A percentile compares a stretch with the other conserved stretches of the same genome.
phyloP scores from a whole-genome alignment of 768 basidiomycete genomes.

The Auriscalpium vulgare region DNA sequence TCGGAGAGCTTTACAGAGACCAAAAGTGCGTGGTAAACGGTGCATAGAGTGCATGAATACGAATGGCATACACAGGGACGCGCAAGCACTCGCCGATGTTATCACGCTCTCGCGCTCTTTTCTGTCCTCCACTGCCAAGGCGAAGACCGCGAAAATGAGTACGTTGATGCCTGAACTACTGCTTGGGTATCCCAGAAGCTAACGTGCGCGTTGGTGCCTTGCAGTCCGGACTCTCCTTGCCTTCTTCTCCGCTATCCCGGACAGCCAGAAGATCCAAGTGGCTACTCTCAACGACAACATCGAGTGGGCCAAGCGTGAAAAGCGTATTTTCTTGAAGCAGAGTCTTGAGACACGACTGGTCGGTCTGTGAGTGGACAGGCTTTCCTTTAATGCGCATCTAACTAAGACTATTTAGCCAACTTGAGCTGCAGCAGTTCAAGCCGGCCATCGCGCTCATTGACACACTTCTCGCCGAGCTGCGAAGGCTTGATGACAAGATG shows the following conservation, averaged over 20 bases:
- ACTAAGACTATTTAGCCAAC: conserved; percentile 39
- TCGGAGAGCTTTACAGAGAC: conserved; percentile 83
- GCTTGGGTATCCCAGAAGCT: too few species aligned
- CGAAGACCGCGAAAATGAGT: conserved; percentile 96
- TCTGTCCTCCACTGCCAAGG: conserved; percentile 93
- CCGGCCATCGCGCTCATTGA: conserved; percentile 79
- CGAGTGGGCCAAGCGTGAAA: conserved; percentile 85
- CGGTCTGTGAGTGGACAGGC: conserved; percentile 40
- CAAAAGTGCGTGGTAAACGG: conserved; percentile 52
- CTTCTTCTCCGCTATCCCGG: conserved; percentile 74
- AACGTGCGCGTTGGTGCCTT: neutral
- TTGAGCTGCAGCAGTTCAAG: conserved; percentile 71
- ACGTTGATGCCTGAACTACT: conserved; percentile 17
- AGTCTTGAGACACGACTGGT: conserved; percentile 86
- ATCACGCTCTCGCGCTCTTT: conserved; percentile 75
- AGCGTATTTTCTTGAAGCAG: conserved; percentile 93
- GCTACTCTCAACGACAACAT: conserved; percentile 85
- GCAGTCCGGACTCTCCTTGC: conserved; percentile 90
- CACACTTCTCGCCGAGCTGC: conserved; percentile 82
- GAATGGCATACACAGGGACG: conserved; percentile 49
- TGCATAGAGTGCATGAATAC: neutral
- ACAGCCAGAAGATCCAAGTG: conserved; percentile 71
- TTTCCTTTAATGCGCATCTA: neutral
- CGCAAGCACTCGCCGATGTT: conserved; percentile 76
- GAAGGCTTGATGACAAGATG: conserved; percentile 94